Evolutionary conservation across 208 protist species (phyloP).

Genomic region (Angomonas deanei): DNA sequence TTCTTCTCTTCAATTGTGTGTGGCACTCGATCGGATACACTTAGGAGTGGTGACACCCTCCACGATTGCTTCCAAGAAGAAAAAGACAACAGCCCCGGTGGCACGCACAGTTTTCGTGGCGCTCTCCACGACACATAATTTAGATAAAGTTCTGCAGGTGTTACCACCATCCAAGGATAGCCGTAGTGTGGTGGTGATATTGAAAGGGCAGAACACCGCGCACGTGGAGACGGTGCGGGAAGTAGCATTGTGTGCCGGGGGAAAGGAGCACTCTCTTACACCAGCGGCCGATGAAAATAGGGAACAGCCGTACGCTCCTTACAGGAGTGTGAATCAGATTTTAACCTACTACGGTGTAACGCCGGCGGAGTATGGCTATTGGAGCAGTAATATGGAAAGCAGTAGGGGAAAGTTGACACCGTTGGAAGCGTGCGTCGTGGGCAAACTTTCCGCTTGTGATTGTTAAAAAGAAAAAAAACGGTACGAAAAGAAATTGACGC

Average conservation of each 20-base stretch:
- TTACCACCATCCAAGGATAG: slow-evolving; percentile 45
- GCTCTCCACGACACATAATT: slow-evolving; percentile 56
- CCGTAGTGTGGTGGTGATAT: slow-evolving; percentile 44
- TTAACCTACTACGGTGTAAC: slow-evolving; percentile 15
- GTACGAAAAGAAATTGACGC: background rate
- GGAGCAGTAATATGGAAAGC: background rate
- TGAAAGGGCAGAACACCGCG: background rate
- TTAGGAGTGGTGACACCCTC: background rate
- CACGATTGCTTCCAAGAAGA: background rate
- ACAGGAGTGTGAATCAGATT: slow-evolving; percentile 8
- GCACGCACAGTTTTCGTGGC: slow-evolving; percentile 38
- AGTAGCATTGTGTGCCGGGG: background rate
- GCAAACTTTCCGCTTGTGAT: slow-evolving; percentile 36
- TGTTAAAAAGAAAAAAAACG: slow-evolving; percentile 17
- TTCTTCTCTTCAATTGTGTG: slow-evolving; percentile 62
- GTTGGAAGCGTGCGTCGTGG: slow-evolving; percentile 56
- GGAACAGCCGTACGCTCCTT: background rate
- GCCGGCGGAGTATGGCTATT: background rate
- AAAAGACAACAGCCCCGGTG: background rate
- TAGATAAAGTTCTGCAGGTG: slow-evolving; percentile 45
- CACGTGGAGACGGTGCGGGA: background rate
- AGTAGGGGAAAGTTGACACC: slow-evolving; percentile 3
- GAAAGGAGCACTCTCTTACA: slow-evolving; percentile 13
- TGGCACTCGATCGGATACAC: slow-evolving; percentile 48
- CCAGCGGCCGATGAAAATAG: background rate